Evolutionary conservation across 1,139 yeast species (phyloP).

Genomic region (Entelexis paramagnoliae): DNA sequence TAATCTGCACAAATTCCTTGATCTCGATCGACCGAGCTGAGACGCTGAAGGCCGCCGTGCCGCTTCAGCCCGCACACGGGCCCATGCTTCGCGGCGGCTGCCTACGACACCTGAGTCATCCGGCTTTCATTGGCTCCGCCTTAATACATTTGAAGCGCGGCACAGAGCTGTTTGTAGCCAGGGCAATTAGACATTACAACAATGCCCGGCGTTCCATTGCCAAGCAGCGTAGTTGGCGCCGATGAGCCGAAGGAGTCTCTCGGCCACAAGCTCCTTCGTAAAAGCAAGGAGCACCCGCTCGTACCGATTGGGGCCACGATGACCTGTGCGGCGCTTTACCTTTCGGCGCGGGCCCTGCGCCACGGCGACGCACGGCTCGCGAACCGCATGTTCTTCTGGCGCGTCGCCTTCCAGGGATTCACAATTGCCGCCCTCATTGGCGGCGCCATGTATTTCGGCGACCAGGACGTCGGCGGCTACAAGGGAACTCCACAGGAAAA

Average conservation of each 20-base stretch:
- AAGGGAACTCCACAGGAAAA: constrained; percentile 28
- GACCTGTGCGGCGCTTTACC: constrained; percentile 67
- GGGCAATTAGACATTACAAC: neutral
- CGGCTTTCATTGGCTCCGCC: too few relatives aligned
- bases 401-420: constrained; percentile 76
- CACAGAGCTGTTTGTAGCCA: too few relatives aligned
- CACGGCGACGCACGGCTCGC: constrained; percentile 66
- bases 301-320: constrained; percentile 70
- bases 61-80: too few relatives aligned
- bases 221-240: constrained; percentile 18
- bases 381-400: constrained; percentile 78
- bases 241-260: constrained; percentile 22
- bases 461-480: constrained; percentile 38
- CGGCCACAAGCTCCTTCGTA: constrained; percentile 28
- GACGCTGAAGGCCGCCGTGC: too few relatives aligned
- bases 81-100: too few relatives aligned
- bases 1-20: too few relatives aligned
- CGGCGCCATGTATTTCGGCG: constrained; percentile 56
- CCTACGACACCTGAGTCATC: too few relatives aligned
- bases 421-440: constrained; percentile 72
- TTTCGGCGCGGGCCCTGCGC: constrained; percentile 69
- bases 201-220: constrained; percentile 17
- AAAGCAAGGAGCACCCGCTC: constrained; percentile 33
- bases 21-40: too few relatives aligned
- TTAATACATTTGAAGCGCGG: too few relatives aligned